Conservation (phyloP, 23 red algal genomes). For the Chondrus crispus region DNA sequence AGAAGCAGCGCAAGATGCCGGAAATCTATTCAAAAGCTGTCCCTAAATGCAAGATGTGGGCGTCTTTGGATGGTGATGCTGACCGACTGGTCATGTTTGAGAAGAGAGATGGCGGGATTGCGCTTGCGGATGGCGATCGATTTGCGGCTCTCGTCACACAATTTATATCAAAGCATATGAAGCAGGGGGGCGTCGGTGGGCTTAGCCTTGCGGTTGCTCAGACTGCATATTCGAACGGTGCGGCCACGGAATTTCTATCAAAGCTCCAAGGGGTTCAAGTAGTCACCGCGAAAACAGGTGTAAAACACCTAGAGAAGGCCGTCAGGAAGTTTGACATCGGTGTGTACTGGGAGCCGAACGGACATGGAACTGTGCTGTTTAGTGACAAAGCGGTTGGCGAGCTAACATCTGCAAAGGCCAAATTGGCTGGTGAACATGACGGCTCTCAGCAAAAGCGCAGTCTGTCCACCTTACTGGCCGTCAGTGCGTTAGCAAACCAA, state of each 20-base stretch:
- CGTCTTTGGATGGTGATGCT: conserved; percentile 94
- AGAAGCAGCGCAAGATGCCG: conserved; percentile 72
- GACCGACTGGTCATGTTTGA: conserved; percentile 84
- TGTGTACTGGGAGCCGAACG: conserved; percentile 98
- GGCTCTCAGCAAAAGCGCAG: neutral
- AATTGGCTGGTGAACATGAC: neutral
- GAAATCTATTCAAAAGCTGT: neutral
- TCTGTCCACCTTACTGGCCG: conserved; percentile 23
- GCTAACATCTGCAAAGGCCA: neutral
- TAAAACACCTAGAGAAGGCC: conserved; percentile 91
- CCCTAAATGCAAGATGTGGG: conserved; percentile 5
- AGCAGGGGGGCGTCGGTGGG: neutral
- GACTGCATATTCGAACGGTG: conserved; percentile 96
- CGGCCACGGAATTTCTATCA: conserved; percentile 55
- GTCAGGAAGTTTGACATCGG: conserved; percentile 81
- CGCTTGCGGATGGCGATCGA: conserved; percentile 74
- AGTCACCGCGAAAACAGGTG: conserved; percentile 79
- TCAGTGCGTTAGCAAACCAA: conserved; percentile 83
- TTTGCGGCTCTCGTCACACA: conserved; percentile 55
- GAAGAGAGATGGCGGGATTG: conserved; percentile 1
- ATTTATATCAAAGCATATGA: conserved; percentile 44
- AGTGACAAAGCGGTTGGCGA: conserved; percentile 14
- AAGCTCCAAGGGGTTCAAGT: conserved; percentile 50
- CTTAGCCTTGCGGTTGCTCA: conserved; percentile 76
- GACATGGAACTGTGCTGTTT: conserved; percentile 96